phyloP scores from a whole-genome alignment of 768 basidiomycete species.

The Naematelia aurantialba region DNA sequence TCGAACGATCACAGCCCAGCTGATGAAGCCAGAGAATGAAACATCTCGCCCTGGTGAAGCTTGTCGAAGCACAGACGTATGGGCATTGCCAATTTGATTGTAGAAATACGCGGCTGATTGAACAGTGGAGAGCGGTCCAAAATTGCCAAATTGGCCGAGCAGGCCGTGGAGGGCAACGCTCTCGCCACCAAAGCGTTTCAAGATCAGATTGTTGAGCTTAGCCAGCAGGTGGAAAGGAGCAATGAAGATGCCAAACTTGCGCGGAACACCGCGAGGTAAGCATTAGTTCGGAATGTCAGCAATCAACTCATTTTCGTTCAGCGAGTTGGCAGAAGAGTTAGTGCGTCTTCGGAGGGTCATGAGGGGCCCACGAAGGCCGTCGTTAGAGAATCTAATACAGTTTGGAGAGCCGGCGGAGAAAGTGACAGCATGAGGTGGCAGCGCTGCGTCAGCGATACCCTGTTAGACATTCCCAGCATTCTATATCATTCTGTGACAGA shows the following conservation, averaged over 20 bases:
- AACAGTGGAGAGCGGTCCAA: slow-evolving; percentile 19
- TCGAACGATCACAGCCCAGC: not conserved
- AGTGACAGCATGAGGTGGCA: not conserved
- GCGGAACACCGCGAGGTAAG: slow-evolving; percentile 31
- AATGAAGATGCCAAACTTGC: slow-evolving; percentile 20
- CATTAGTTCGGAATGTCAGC: not conserved
- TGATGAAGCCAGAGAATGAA: slow-evolving; percentile 25
- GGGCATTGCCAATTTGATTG: slow-evolving; percentile 10
- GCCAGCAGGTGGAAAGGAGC: slow-evolving; percentile 23
- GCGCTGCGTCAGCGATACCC: not conserved
- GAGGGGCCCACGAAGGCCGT: slow-evolving; percentile 1
- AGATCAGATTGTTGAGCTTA: slow-evolving; percentile 23
- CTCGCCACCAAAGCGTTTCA: slow-evolving; percentile 14
- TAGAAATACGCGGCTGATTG: not conserved
- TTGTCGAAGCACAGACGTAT: slow-evolving; percentile 41
- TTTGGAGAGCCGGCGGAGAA: not conserved
- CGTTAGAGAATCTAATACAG: not conserved
- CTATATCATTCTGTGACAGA: not conserved
- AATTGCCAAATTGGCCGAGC: slow-evolving; percentile 13
- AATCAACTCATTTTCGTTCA: not conserved
- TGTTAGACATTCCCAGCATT: slow-evolving; percentile 2
- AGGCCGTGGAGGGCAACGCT: slow-evolving; percentile 16
- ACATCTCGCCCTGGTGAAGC: slow-evolving; percentile 32
- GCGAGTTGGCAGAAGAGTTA: slow-evolving; percentile 1
- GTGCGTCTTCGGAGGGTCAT: slow-evolving; percentile 1